Percentiles rank a stretch among this genome's conserved stretches.
phyloP scores from a whole-genome alignment of 208 protist species.

The Leishmania major region DNA sequence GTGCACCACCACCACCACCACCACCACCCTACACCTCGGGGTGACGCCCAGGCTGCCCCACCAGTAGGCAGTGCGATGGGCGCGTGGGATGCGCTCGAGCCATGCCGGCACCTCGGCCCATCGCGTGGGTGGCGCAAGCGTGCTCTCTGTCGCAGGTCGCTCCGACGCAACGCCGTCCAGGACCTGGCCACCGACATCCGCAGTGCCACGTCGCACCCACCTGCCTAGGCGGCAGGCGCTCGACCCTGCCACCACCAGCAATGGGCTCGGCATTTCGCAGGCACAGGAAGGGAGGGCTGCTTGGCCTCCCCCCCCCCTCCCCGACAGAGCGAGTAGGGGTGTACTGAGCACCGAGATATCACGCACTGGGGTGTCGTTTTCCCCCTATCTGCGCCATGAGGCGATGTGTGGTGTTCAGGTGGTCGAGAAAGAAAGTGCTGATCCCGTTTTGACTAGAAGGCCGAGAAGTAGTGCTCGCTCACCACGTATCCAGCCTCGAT shows the following conservation, averaged over 20 bases:
- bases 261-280: neutral
- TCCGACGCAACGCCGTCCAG: too few species aligned
- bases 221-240: neutral
- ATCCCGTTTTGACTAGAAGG: neutral
- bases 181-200: too few species aligned
- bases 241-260: neutral
- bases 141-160: neutral
- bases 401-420: neutral
- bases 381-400: neutral
- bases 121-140: neutral
- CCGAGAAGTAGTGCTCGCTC: constrained; percentile 21
- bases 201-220: neutral
- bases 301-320: too few species aligned
- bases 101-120: neutral
- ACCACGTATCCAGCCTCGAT: constrained; percentile 15
- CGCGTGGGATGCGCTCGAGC: neutral
- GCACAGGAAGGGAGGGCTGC: neutral
- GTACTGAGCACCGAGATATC: too few species aligned
- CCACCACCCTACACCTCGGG: too few species aligned
- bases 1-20: neutral
- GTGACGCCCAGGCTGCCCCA: neutral
- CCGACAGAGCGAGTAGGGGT: too few species aligned
- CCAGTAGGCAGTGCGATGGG: neutral
- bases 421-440: neutral
- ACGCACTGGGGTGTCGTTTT: neutral